These are phyloP conservation scores for Colletotrichum sidae DNA, from an alignment of 2,329 filamentous ascomycete species.

Conservation along the genomic window DNA sequence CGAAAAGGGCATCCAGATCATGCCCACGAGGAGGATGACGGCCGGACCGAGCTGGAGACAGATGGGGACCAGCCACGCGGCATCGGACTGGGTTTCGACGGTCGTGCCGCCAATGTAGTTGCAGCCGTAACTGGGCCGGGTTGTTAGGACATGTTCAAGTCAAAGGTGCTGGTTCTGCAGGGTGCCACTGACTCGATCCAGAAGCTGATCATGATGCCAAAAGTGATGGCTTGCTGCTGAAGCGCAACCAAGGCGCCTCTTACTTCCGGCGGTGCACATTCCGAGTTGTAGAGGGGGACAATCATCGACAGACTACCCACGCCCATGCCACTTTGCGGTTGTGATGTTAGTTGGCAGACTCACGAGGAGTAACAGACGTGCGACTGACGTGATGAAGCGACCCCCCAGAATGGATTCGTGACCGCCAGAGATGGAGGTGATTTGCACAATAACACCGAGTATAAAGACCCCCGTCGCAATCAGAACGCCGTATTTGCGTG, in stretches of 20 bases:
- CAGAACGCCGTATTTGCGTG: conserved; percentile 76
- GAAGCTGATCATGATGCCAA: conserved; percentile 74
- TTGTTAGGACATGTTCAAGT: not conserved
- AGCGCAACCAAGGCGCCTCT: conserved; percentile 57
- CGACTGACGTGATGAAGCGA: conserved; percentile 72
- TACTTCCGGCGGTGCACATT: conserved; percentile 57
- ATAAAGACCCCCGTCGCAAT: conserved; percentile 76
- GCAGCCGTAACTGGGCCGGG: conserved; percentile 57
- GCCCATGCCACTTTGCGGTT: conserved; percentile 65
- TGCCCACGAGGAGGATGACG: conserved; percentile 73
- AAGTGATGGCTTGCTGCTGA: conserved; percentile 67
- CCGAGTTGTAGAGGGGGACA: conserved; percentile 66
- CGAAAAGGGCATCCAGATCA: conserved; percentile 84
- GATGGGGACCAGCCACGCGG: conserved; percentile 80
- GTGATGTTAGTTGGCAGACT: not conserved
- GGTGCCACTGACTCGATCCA: conserved; percentile 67
- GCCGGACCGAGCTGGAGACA: conserved; percentile 78
- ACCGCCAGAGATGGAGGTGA: conserved; percentile 67
- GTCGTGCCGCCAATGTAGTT: conserved; percentile 72
- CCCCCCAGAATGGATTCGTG: conserved; percentile 74
- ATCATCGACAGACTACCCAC: conserved; percentile 78
- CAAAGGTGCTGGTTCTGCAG: not conserved
- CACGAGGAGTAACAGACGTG: not conserved
- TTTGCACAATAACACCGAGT: conserved; percentile 76
- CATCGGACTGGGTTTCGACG: conserved; percentile 66